Base-by-base conservation (phyloP, 331 rosid genomes). In the Malus hybrid region DNA sequence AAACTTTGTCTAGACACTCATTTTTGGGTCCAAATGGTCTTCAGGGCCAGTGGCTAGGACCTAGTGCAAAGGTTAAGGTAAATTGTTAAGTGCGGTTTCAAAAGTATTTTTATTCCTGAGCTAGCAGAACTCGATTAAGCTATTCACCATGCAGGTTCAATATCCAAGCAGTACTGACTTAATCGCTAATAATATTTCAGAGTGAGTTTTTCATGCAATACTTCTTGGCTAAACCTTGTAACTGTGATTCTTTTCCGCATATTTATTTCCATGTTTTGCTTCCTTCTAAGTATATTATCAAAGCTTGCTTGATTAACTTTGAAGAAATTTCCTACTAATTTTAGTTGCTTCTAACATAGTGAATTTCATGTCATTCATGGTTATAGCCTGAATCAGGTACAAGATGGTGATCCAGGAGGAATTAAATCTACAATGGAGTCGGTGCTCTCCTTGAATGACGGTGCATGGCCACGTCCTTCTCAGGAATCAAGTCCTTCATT, bases 1-100 rank as follows among this genome's bases (percentile, higher is more conserved):
- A 95, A 77, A 95, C 99, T 73, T 81, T 92, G 85, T 95, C 97
- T 64, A 90, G 99, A 82, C 99, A 95, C 82, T 95, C 98, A 57
- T 80, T 92, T 83, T 85, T 95, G 81, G 99, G 99, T 67, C 97
- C 96, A 50, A 92, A 82, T 88, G 99, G 98, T 81, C 93, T 95
- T 71, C 89, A 69, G 74, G 93, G 91, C 66, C 97, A 95, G 84
- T 92, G 99, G 99, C 91, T 71, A 36, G 97, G 89, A 65, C 97
- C 98, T 27, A 87, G 85, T 48, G 75, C 90, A 55, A 88, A 80
- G 81, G 73, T 80, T 60, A 95, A 92, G 98, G 99, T 92, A 80
- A 75, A 73, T 36, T 36, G 44, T 67, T 39, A 11, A 29, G 13
- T 52, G 67, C 79, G 61, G 70, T 64, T 69, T 44, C 20, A 28